Evolutionary conservation across 768 basidiomycete species (phyloP).

Genomic region (Pleurotus salmoneostramineus): DNA sequence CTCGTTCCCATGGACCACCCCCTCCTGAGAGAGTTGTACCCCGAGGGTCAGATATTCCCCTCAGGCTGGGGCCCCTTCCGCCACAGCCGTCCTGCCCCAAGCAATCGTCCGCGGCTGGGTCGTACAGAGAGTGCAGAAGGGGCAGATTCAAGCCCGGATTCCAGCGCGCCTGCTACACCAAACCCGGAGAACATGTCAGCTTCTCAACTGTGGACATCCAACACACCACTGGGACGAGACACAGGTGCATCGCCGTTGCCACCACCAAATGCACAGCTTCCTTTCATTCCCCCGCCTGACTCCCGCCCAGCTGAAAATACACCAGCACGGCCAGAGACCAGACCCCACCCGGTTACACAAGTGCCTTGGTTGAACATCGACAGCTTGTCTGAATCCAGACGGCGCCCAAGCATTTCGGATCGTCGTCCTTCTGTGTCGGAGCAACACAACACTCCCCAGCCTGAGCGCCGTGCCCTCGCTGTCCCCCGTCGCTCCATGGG

Average conservation of each 20-base stretch:
- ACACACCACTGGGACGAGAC: conserved; percentile 3
- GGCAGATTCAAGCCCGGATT: conserved; percentile 4
- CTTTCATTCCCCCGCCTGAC: conserved; percentile 12
- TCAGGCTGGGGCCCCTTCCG: neutral
- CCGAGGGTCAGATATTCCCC: neutral
- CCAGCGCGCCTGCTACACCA: conserved; percentile 1
- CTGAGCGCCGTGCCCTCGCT: conserved; percentile 3
- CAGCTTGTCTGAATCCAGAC: neutral
- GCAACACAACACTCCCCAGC: neutral
- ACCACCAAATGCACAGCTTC: conserved; percentile 3
- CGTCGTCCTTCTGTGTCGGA: neutral
- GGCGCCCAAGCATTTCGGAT: conserved; percentile 3
- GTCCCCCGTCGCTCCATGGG: conserved; percentile 4
- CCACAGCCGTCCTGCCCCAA: neutral
- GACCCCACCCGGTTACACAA: conserved; percentile 47
- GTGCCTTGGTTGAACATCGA: conserved; percentile 13
- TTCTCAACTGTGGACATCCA: conserved; percentile 3
- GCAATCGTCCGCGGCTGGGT: neutral
- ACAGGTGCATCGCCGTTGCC: conserved; percentile 4
- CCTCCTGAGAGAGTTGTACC: conserved; percentile 14
- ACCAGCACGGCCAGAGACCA: conserved; percentile 15
- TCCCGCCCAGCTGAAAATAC: conserved; percentile 22
- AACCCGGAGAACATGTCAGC: conserved; percentile 3
- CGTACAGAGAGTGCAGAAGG: neutral
- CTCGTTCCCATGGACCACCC: conserved; percentile 23